Evolutionary conservation across 2,329 filamentous ascomycete genomes (phyloP), one percentile per base, ranked within the genome.

Genomic region (Madurella fahalii): DNA sequence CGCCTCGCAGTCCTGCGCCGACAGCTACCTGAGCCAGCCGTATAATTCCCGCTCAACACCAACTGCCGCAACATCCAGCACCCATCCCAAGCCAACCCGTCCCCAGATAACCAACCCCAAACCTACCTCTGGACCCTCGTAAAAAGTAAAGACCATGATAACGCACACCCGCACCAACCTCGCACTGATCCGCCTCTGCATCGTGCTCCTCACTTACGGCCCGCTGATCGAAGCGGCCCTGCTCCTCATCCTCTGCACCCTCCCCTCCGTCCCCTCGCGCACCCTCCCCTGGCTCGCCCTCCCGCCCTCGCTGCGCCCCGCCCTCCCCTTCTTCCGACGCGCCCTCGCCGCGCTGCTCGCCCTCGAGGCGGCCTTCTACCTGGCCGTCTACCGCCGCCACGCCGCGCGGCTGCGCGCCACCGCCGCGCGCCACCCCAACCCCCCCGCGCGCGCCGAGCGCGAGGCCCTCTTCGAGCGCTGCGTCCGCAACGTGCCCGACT

Each of bases 401-500:
- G 69, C 69, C 17, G n/a, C 58, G 15, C 71, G 71, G 13, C 69
- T 80, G n/a, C 62, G 64, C 7, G 56, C 64, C 9, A 63, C 64
- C 5, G 59, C 64, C 13, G 63, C 67, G 16, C 75, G 75, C 11
- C 57, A 63, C 13, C 72, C 79, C 49, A 77, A 77, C 13, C 62
- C 68, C 1, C 67, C 72, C 9, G 70, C 74, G 1, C 71, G 69
- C 34, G 65, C 75, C 5, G 73, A 82, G 49, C 76, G 86, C 20
- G 69, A 72, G 41, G 73, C 68, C 1, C 70, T 89, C 2, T 86
- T 88, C 64, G 68, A 75, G 48, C 75, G 75, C 40, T 83, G 82
- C 67, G 72, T 79, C 56, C 71, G 70, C 32, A 81, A 79, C 60
- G 74, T 86, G 4, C 71, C 78, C 1, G 77, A 83, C 58, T 71